These are phyloP conservation scores for Aurifilum marmelostoma DNA, from an alignment of 2,329 filamentous ascomycete genomes.

Conservation along the genomic window DNA sequence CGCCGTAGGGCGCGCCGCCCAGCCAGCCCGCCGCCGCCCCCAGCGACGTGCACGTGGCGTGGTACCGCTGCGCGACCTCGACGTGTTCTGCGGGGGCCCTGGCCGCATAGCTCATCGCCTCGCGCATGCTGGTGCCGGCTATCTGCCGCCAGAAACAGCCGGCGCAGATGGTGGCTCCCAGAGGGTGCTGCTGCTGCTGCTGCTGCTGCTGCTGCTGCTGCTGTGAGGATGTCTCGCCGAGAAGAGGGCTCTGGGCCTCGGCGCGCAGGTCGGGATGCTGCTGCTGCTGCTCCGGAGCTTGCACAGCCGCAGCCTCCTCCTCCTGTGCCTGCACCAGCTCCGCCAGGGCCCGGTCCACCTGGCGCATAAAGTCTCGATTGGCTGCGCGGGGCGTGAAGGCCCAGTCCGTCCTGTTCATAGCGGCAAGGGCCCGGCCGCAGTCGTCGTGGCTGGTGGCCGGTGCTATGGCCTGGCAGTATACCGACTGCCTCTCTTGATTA, in stretches of 20 bases:
- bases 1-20: not conserved
- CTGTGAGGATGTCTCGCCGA: not conserved
- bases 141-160: not conserved
- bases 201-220: not conserved
- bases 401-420: not conserved
- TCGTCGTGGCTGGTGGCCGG: not conserved
- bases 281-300: not conserved
- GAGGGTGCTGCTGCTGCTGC: not conserved
- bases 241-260: not conserved
- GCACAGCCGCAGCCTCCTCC: too few species aligned
- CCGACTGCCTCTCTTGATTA: not conserved
- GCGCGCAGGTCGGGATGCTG: not conserved
- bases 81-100: not conserved
- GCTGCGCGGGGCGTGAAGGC: not conserved
- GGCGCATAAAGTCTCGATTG: not conserved
- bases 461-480: not conserved
- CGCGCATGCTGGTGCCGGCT: too few species aligned
- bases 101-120: not conserved
- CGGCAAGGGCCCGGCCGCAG: not conserved
- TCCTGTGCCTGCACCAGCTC: not conserved
- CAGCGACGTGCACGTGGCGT: constrained; percentile 3
- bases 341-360: not conserved
- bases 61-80: not conserved
- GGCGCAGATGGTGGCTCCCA: not conserved
- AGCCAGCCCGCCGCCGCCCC: constrained; percentile 5